Percentiles rank a stretch among this genome's conserved stretches.
Conservation (phyloP, 1,284 basidiomycete genomes). For the Limonomyces culmigenus region DNA sequence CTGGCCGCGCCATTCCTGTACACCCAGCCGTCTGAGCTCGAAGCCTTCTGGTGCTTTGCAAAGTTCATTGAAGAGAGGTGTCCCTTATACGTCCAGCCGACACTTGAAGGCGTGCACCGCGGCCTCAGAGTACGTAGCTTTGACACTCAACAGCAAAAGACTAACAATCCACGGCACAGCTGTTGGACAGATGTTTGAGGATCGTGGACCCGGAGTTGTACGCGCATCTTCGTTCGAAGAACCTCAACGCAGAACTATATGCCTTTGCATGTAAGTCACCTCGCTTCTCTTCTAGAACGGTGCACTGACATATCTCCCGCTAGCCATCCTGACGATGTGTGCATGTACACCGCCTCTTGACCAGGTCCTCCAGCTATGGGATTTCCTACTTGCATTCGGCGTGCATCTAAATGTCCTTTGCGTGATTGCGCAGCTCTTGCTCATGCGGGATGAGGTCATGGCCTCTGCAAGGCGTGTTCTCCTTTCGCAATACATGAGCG, state of each 20-base stretch:
- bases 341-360: conserved; percentile 93
- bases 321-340: conserved; percentile 87
- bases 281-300: no score
- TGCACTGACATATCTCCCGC: no score
- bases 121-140: conserved; percentile 63
- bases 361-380: conserved; percentile 90
- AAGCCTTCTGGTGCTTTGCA: conserved; percentile 92
- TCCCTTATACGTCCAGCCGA: conserved; percentile 91
- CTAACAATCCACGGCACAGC: no score
- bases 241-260: conserved; percentile 94
- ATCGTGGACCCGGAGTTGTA: conserved; percentile 82
- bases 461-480: no score
- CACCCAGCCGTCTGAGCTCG: conserved; percentile 87
- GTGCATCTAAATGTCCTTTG: conserved; percentile 92
- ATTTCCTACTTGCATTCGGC: conserved; percentile 92
- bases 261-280: conserved; percentile 78
- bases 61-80: conserved; percentile 89
- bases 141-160: no score
- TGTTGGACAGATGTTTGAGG: conserved; percentile 82
- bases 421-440: conserved; percentile 84
- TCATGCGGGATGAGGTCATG: conserved; percentile 85
- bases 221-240: conserved; percentile 70
- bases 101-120: conserved; percentile 84
- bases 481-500: no score
- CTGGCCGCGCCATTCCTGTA: conserved; percentile 94